A percentile compares a stretch with the other conserved stretches of the same genome.
Evolutionary conservation across 768 basidiomycete genomes (phyloP).

Genomic region (Pleurotus djamor): DNA sequence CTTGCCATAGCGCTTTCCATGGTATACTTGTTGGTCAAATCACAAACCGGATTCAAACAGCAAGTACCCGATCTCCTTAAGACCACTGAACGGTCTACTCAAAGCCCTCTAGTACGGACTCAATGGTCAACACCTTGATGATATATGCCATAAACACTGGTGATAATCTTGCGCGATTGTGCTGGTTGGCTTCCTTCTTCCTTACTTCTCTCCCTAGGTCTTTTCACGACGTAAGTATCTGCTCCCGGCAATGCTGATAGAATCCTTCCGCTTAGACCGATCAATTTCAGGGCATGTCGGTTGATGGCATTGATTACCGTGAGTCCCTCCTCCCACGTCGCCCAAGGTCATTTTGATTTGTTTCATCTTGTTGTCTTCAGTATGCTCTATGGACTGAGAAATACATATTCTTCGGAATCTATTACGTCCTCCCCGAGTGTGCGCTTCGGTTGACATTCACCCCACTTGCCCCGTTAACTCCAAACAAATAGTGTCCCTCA

Average conservation of each 20-base stretch:
- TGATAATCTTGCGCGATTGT: slow-evolving; percentile 13
- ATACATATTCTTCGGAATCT: neutral
- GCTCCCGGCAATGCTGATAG: no score
- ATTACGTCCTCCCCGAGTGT: neutral
- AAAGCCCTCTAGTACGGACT: slow-evolving; percentile 33
- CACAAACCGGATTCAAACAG: no score
- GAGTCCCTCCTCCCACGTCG: neutral
- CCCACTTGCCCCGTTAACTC: neutral
- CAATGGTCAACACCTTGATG: slow-evolving; percentile 25
- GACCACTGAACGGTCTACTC: no score
- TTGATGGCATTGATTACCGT: neutral
- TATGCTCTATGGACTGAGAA: neutral
- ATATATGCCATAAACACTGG: slow-evolving; percentile 32
- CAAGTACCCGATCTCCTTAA: no score
- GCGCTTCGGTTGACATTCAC: neutral
- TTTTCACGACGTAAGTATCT: neutral
- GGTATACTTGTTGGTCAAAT: no score
- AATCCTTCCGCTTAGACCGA: no score
- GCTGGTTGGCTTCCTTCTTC: neutral
- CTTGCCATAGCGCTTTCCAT: no score
- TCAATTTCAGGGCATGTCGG: neutral
- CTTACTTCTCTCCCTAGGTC: neutral
- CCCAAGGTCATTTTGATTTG: neutral
- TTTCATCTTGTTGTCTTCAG: no score
- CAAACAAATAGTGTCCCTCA: neutral